Evolutionary conservation across 2,329 filamentous ascomycete species (phyloP).

Genomic region (Cercospora sesami): DNA sequence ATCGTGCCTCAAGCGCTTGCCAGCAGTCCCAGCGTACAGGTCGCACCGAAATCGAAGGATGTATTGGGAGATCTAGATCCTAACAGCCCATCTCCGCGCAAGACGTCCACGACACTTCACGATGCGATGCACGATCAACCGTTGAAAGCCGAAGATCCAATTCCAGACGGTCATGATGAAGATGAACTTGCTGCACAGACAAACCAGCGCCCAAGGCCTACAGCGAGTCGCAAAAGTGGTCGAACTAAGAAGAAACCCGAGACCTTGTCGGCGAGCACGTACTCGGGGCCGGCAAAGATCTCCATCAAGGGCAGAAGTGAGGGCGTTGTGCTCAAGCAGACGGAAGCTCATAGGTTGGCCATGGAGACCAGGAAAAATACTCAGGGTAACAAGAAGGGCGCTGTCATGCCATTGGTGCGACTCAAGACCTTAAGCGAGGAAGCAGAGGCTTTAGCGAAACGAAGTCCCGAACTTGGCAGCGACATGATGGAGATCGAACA

Average conservation of each 20-base stretch:
- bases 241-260: constrained; percentile 29
- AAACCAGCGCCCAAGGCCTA: constrained; percentile 14
- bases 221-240: constrained; percentile 27
- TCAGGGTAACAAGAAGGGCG: constrained; percentile 52
- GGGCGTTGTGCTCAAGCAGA: constrained; percentile 49
- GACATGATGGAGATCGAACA: constrained; percentile 23
- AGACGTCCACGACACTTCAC: constrained; percentile 16
- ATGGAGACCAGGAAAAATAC: constrained; percentile 51
- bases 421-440: constrained; percentile 44
- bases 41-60: constrained; percentile 19
- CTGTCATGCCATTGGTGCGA: constrained; percentile 46
- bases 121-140: constrained; percentile 8
- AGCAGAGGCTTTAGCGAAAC: constrained; percentile 17
- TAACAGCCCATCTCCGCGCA: constrained; percentile 48
- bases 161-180: constrained; percentile 17
- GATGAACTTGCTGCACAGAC: constrained; percentile 21
- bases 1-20: constrained; percentile 49
- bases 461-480: constrained; percentile 13
- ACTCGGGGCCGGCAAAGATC: constrained; percentile 44
- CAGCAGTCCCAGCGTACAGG: constrained; percentile 30
- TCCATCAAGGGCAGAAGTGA: constrained; percentile 46
- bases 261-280: constrained; percentile 30
- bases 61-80: constrained; percentile 50
- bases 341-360: constrained; percentile 52
- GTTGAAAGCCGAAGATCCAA: constrained; percentile 8